Evolutionary conservation across 1,284 basidiomycete species (phyloP), one percentile per base, ranked within the genome.

Genomic region (Ustilago esculenta): DNA sequence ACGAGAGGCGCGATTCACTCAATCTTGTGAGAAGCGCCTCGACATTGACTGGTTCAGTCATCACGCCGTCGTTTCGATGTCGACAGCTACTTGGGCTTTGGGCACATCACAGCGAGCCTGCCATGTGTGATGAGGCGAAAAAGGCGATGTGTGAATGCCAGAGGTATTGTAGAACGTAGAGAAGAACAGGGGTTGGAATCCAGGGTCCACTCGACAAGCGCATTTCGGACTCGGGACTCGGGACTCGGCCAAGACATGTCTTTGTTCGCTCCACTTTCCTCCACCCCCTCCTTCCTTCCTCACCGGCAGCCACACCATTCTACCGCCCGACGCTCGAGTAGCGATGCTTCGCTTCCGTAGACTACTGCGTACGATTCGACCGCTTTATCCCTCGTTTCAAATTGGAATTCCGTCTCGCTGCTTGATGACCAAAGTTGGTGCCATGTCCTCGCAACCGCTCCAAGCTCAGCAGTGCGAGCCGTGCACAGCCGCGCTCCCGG

Each of bases 381-480:
- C 24, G 12, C 5, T 30, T 17, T 17, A 11, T 4, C 5, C 47
- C 3, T 9, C 35, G 2, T 12, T 14, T 12, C 34, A 41, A 4
- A 29, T 17, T 14, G 3, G 3, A 4, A 11, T 12, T 6, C 5
- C 34, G 0, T 12, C 15, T 14, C 40, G 41, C 12, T 20, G 9
- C 4, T 10, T 46, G 29, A 34, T 34, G 18, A 18, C 27, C 3
- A 34, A 47, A 4, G 15, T 14, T 2, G 34, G 42, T 20, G 39
- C 40, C 11, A 66, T 66, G 63, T 46, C 56, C 1, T 24, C 37
- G 18, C 44, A 11, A 29, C 47, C 54, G 25, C 55, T 69, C 5
- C 34, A 52, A 35, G 17, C 37, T 24, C 55, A 69, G 21, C 54
- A 64, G 20, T 69, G 59, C 40, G 59, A 54, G 25, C 66, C 59